A percentile compares a stretch with the other conserved stretches of the same genome.
These are phyloP conservation scores for Heliamphora pulchella DNA, from an alignment of 179 eudicot genomes.

Conservation along the genomic window DNA sequence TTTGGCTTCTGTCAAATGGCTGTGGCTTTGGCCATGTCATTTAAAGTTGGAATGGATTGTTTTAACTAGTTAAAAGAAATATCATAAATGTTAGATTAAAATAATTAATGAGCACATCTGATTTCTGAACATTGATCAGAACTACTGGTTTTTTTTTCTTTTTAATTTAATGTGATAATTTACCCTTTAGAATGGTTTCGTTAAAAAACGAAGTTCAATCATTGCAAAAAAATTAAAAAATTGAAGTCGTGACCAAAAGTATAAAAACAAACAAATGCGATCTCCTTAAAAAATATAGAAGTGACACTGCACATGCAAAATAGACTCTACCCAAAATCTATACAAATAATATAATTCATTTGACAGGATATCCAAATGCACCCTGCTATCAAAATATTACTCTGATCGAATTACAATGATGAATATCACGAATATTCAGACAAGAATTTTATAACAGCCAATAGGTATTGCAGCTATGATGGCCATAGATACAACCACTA, in stretches of 20 bases:
- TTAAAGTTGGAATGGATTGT: background rate
- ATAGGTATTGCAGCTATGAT: background rate
- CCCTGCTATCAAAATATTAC: background rate
- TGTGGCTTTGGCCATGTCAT: background rate
- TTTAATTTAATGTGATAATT: background rate
- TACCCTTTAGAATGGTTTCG: background rate
- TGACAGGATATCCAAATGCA: background rate
- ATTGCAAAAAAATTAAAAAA: background rate
- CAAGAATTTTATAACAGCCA: background rate
- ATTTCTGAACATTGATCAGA: background rate
- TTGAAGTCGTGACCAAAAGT: background rate
- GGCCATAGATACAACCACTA: background rate
- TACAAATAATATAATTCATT: background rate
- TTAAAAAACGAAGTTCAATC: background rate
- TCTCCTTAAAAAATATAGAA: background rate
- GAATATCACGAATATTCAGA: background rate
- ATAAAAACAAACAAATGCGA: background rate
- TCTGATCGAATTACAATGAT: background rate
- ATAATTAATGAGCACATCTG: background rate
- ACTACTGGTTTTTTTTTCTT: no score
- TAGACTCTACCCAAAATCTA: background rate
- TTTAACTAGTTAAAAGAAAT: background rate
- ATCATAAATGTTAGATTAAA: background rate
- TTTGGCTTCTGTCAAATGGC: background rate
- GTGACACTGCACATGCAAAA: slow-evolving; percentile 4